phyloP scores from a whole-genome alignment of 164 flowering plant genomes.

The Annona squamosa region DNA sequence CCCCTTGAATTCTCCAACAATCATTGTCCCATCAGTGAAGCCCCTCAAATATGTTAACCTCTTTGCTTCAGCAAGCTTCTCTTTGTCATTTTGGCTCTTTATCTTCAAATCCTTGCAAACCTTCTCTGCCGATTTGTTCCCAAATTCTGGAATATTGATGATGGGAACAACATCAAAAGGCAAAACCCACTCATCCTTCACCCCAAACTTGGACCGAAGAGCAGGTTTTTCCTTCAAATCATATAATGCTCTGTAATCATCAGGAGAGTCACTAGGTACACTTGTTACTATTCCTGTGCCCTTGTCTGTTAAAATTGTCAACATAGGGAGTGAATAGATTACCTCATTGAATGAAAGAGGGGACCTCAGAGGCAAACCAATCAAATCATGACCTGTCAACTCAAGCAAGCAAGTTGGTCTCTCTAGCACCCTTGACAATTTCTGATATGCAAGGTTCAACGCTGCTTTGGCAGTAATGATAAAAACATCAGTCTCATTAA shows the following conservation, averaged over 20 bases:
- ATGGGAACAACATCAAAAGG: slow-evolving; percentile 65
- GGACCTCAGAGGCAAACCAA: slow-evolving; percentile 68
- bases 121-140: slow-evolving; percentile 63
- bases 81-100: slow-evolving; percentile 74
- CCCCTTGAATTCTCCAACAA: slow-evolving; percentile 65
- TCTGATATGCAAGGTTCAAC: slow-evolving; percentile 78
- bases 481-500: slow-evolving; percentile 70
- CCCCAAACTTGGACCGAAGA: slow-evolving; percentile 55
- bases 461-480: slow-evolving; percentile 74
- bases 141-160: slow-evolving; percentile 61
- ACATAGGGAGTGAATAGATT: slow-evolving; percentile 74
- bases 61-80: slow-evolving; percentile 76
- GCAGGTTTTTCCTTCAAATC: slow-evolving; percentile 68
- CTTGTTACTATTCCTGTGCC: slow-evolving; percentile 91
- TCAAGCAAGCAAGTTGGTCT: slow-evolving; percentile 71
- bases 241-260: slow-evolving; percentile 73
- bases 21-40: slow-evolving; percentile 74
- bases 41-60: slow-evolving; percentile 67
- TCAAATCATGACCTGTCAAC: slow-evolving; percentile 71
- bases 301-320: slow-evolving; percentile 63
- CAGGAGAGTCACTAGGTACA: slow-evolving; percentile 94
- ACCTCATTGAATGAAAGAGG: slow-evolving; percentile 47
- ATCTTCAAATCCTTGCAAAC: slow-evolving; percentile 66
- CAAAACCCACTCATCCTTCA: slow-evolving; percentile 74
- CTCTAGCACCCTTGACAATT: slow-evolving; percentile 52